Percentiles rank a stretch among this genome's conserved stretches.
phyloP scores from a whole-genome alignment of 148 eudicot genomes.

The Fagopyrum tataricum region DNA sequence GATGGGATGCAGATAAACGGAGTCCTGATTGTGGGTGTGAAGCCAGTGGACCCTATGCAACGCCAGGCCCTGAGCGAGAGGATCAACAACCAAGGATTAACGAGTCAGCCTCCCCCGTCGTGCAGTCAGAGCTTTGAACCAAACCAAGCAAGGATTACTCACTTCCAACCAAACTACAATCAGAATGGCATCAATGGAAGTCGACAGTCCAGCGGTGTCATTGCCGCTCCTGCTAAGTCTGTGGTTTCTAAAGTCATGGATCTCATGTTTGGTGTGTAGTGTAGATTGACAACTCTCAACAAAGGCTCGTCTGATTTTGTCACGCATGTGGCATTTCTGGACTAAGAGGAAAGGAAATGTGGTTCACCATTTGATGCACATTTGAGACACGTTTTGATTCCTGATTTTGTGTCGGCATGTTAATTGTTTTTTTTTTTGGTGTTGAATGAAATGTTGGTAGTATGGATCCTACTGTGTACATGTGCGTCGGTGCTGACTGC shows the following conservation, averaged over 20 bases:
- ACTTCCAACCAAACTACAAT: conserved; percentile 32
- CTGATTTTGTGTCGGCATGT: background rate
- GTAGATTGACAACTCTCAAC: background rate
- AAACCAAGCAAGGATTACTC: conserved; percentile 27
- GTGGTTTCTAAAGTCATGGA: conserved; percentile 67
- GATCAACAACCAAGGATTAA: conserved; percentile 73
- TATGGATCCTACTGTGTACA: background rate
- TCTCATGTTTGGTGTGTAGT: conserved; percentile 82
- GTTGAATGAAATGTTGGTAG: too few species aligned
- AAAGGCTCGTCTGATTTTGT: background rate
- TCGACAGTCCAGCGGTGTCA: conserved; percentile 50
- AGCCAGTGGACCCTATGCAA: conserved; percentile 69
- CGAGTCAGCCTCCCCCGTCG: conserved; percentile 53
- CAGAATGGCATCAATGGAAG: conserved; percentile 52
- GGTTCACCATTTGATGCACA: background rate
- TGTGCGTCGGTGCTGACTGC: background rate
- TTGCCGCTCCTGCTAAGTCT: conserved; percentile 83
- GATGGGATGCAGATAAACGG: conserved; percentile 82
- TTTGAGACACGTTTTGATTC: background rate
- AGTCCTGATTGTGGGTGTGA: conserved; percentile 83
- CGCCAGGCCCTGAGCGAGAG: conserved; percentile 64
- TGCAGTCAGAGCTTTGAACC: conserved; percentile 35
- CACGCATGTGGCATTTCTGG: background rate
- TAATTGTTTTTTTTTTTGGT: background rate
- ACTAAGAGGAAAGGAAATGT: background rate